Percentiles rank a stretch among this genome's conserved stretches.
These are phyloP conservation scores for Saprolegnia diclina DNA, from an alignment of 352 stramenopile genomes.

Conservation along the genomic window DNA sequence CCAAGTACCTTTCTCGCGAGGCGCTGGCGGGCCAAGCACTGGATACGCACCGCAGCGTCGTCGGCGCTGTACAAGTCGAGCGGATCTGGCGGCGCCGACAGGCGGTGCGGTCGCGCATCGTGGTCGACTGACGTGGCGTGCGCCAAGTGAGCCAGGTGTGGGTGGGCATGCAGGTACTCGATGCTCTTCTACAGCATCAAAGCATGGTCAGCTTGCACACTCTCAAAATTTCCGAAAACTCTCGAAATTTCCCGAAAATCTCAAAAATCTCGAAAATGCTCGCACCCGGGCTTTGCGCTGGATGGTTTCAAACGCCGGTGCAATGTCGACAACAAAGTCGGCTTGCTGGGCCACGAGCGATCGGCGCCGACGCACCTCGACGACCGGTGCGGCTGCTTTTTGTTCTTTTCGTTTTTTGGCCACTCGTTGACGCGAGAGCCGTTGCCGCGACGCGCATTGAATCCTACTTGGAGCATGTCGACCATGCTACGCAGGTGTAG, in stretches of 20 bases:
- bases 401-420: not conserved
- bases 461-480: not conserved
- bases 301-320: slow-evolving; percentile 1
- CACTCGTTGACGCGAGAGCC: not conserved
- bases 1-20: not conserved
- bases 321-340: slow-evolving; percentile 3
- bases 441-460: not conserved
- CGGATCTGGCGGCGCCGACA: not conserved
- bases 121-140: not conserved
- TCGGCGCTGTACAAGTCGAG: not conserved
- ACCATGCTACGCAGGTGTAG: no score
- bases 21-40: slow-evolving; percentile 9
- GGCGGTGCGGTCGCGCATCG: not conserved
- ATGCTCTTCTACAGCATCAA: not conserved
- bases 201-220: no score
- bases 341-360: slow-evolving; percentile 10
- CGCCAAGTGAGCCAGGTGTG: not conserved
- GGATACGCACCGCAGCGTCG: not conserved
- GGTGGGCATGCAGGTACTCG: not conserved
- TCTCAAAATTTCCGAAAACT: no score
- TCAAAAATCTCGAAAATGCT: no score
- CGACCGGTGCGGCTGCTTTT: not conserved
- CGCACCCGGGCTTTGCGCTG: slow-evolving; percentile 5
- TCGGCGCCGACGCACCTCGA: not conserved
- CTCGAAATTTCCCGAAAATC: not conserved